Base-by-base conservation (phyloP, 2,329 filamentous ascomycete species). In the Myriosclerotinia duriaeana region DNA sequence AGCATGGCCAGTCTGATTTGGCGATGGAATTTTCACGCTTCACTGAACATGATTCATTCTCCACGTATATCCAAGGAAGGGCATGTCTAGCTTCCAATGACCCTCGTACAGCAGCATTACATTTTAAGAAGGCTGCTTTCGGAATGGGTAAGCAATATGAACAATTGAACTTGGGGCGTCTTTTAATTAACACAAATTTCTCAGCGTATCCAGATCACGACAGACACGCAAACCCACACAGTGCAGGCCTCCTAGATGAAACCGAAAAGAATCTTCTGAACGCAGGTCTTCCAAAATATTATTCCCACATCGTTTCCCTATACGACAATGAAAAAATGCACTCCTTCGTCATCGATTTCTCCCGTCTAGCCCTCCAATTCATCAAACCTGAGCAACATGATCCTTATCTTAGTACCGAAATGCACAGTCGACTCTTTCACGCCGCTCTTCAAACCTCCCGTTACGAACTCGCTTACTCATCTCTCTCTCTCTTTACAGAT, bases 341-440 rank as follows among this genome's bases (percentile, higher is more conserved):
- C 77, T 90, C 91, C 1, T 91, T 90, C 73, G 91, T 96, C 52
- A 85, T 92, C 7, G 91, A 96, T 71, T 97, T 97, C 80, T 88
- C 91, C 50, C 85, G 87, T 50, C 80, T 93, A 34, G 88, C 91
- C 7, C 80, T 96, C 53, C 88, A 92, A 73, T 89, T 91, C 69
- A 66, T 74, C 48, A 71, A 67, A 54, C 52, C 66, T 30, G 62
- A 26, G 5, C 38, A 52, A 50, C 46, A 66, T 2, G 66, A 72
- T 53, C 44, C 66, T 15, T 65, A 72, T 40, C 80, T 86, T 67
- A 85, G 85, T 68, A 85, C 85, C 1, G 91, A 96, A 68, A 86
- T 98, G 73, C 87, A 96, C 26, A 89, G 87, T 71, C 89, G 93
- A 3, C 83, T 97, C 2, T 98, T 98, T 81, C 89, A 88, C 69